phyloP scores from a whole-genome alignment of 805 yeast genomes.

The Hagleromyces aurorensis region DNA sequence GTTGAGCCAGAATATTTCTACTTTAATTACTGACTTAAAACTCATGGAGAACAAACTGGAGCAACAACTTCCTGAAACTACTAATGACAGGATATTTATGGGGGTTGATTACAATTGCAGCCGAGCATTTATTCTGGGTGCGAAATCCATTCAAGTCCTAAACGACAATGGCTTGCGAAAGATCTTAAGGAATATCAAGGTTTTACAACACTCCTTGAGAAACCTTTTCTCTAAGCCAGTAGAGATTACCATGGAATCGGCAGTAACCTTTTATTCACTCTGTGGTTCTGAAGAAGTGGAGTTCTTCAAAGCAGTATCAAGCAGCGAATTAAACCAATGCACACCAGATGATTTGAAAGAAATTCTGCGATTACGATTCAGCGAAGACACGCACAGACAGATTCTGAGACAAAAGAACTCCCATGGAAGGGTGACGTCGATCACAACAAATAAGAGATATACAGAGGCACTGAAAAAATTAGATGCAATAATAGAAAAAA shows the following conservation, averaged over 20 bases:
- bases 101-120: conserved; percentile 23
- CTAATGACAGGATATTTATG: conserved; percentile 16
- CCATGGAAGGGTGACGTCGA: conserved; percentile 12
- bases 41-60: conserved; percentile 24
- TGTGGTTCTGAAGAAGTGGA: conserved; percentile 19
- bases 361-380: conserved; percentile 25
- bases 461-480: conserved; percentile 22
- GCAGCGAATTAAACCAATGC: conserved; percentile 13
- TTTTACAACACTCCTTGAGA: conserved; percentile 26
- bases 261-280: conserved; percentile 18
- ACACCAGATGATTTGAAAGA: conserved; percentile 20
- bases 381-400: conserved; percentile 25
- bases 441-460: conserved; percentile 23
- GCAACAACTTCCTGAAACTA: conserved; percentile 14
- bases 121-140: conserved; percentile 20
- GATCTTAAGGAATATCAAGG: conserved; percentile 25
- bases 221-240: conserved; percentile 18
- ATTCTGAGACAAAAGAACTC: conserved; percentile 12
- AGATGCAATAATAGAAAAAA: too few species aligned
- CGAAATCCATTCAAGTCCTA: conserved; percentile 19
- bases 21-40: conserved; percentile 21
- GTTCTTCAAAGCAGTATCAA: conserved; percentile 15
- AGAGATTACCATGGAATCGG: conserved; percentile 17
- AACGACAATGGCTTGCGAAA: conserved; percentile 28
- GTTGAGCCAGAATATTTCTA: conserved; percentile 22